A percentile compares a stretch with the other conserved stretches of the same genome.
Conservation (phyloP, 2,329 filamentous ascomycete genomes). For the Hirsutella rhossiliensis region DNA sequence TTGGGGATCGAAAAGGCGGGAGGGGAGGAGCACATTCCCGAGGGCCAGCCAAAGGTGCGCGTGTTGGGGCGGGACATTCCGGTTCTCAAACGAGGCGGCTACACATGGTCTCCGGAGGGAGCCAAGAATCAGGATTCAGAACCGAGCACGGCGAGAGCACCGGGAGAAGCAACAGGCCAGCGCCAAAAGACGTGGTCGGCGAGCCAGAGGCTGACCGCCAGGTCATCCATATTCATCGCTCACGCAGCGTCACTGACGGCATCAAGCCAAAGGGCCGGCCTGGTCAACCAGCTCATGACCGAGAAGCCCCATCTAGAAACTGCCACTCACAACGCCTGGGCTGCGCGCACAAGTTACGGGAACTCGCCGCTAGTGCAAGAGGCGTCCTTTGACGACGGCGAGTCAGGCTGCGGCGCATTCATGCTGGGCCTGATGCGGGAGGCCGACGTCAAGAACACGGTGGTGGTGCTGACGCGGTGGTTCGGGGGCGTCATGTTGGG, state of each 20-base stretch:
- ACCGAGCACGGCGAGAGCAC: conserved; percentile 5
- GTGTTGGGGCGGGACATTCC: conserved; percentile 63
- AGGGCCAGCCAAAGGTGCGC: conserved; percentile 61
- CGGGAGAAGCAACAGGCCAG: conserved; percentile 6
- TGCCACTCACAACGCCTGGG: conserved; percentile 49
- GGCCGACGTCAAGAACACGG: conserved; percentile 33
- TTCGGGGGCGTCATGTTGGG: conserved; percentile 51
- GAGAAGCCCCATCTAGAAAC: conserved; percentile 36
- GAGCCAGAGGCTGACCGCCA: conserved; percentile 38
- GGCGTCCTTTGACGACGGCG: conserved; percentile 48
- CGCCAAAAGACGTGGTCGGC: conserved; percentile 32
- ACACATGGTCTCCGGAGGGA: conserved; percentile 27
- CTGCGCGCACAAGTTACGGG: conserved; percentile 21
- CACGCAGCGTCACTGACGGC: conserved; percentile 28
- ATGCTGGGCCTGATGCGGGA: conserved; percentile 42
- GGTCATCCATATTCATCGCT: conserved; percentile 45
- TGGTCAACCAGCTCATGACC: conserved; percentile 35
- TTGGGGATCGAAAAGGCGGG: conserved; percentile 60
- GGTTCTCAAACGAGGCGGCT: conserved; percentile 68
- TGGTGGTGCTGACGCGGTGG: conserved; percentile 50
- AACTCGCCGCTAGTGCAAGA: conserved; percentile 30
- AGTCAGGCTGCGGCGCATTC: conserved; percentile 44
- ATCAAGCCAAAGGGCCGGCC: conserved; percentile 27
- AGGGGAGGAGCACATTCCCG: conserved; percentile 60
- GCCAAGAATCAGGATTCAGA: not conserved